Evolutionary conservation across 148 eudicot genomes (phyloP).

Genomic region (Cornus controversa): DNA sequence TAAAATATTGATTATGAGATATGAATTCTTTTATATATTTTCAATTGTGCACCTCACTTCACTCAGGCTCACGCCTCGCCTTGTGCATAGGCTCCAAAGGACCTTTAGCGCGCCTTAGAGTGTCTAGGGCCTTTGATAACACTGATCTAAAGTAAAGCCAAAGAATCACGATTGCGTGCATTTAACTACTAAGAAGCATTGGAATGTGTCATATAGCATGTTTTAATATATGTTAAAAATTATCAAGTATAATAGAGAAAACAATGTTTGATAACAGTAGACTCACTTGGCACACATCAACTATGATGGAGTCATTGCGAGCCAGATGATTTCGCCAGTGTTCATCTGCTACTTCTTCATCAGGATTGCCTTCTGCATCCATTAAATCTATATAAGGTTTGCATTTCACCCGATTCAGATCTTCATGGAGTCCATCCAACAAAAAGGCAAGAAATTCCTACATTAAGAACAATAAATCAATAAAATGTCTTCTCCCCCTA

Average conservation of each 20-base stretch:
- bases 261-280: conserved; percentile 9
- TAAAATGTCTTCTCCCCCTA: not conserved
- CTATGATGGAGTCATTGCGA: conserved; percentile 82
- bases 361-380: conserved; percentile 57
- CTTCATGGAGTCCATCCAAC: conserved; percentile 93
- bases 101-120: no score
- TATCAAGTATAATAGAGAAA: not conserved
- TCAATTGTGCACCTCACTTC: no score
- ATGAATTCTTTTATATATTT: no score
- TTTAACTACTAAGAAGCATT: not conserved
- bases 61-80: no score
- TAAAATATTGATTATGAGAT: no score
- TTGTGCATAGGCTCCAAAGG: no score
- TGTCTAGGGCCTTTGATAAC: no score
- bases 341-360: conserved; percentile 72
- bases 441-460: conserved; percentile 87
- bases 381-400: conserved; percentile 61
- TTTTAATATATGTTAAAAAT: not conserved
- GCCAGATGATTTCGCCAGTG: conserved; percentile 75
- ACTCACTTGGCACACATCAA: conserved; percentile 77
- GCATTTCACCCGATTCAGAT: conserved; percentile 76
- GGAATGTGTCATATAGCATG: not conserved
- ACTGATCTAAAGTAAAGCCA: no score
- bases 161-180: not conserved
- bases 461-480: conserved; percentile 6